These are phyloP conservation scores for Anisodus tanguticus DNA, from an alignment of 257 asterid genomes.

Conservation along the genomic window DNA sequence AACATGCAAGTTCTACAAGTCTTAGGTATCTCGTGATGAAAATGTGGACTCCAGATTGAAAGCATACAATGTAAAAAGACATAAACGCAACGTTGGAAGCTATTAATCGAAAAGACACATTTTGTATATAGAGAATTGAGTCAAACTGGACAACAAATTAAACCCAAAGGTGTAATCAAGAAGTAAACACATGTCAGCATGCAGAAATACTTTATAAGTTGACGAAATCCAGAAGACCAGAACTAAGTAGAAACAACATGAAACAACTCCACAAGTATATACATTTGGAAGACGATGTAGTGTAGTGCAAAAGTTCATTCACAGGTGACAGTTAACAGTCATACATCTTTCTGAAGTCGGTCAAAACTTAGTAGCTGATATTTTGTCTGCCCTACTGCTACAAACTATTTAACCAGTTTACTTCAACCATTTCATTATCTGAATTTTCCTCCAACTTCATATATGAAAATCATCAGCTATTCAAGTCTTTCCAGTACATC, in stretches of 20 bases:
- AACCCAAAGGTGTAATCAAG: background rate
- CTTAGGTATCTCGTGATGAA: too few species aligned
- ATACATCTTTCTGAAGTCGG: background rate
- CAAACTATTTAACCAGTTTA: background rate
- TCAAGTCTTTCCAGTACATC: constrained; percentile 21
- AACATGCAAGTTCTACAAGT: too few species aligned
- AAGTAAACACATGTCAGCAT: background rate
- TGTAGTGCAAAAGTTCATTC: constrained; percentile 9
- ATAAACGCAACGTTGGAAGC: background rate
- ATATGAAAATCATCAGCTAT: constrained; percentile 20
- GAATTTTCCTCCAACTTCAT: constrained; percentile 14
- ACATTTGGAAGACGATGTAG: background rate
- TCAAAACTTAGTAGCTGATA: background rate
- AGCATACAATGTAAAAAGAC: background rate
- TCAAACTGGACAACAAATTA: background rate
- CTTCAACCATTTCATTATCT: background rate
- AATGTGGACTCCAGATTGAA: background rate
- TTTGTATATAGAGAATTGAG: background rate
- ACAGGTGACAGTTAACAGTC: background rate
- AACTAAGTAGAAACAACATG: background rate
- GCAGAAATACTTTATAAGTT: background rate
- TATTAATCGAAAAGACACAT: background rate
- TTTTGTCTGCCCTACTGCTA: background rate
- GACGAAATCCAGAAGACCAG: background rate
- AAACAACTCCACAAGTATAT: background rate